Evolutionary conservation across 139 green algal genomes (phyloP).

Genomic region (Auxenochlorella pyrenoidosa): DNA sequence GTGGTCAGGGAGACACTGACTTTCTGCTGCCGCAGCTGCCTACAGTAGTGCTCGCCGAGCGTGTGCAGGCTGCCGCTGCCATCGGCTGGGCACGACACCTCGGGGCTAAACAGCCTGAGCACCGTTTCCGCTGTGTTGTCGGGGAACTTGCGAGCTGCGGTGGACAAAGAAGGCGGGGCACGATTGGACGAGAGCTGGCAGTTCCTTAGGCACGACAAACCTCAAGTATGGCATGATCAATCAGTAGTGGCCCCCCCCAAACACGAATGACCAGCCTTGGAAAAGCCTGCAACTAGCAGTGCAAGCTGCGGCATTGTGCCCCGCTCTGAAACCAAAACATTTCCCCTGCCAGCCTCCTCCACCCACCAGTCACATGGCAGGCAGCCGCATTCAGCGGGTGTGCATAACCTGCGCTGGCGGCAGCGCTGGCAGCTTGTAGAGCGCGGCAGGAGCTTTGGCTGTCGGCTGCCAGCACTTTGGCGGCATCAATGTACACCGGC

Average conservation of each 20-base stretch:
- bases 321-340: too few species aligned
- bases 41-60: background rate
- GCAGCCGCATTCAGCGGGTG: background rate
- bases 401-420: background rate
- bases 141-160: slow-evolving; percentile 2
- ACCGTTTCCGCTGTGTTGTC: background rate
- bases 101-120: background rate
- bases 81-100: background rate
- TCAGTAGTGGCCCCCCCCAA: too few species aligned
- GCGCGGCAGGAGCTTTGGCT: background rate
- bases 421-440: background rate
- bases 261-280: too few species aligned
- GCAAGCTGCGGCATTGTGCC: too few species aligned
- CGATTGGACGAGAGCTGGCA: too few species aligned
- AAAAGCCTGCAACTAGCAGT: too few species aligned
- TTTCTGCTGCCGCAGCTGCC: background rate
- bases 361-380: slow-evolving; percentile 2
- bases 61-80: background rate
- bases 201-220: too few species aligned
- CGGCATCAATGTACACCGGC: background rate
- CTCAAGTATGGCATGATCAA: too few species aligned
- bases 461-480: background rate
- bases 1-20: too few species aligned
- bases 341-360: background rate
- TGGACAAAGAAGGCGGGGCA: too few species aligned